These are phyloP conservation scores for Linum tenue DNA, from an alignment of 345 rosid genomes.

Conservation along the genomic window DNA sequence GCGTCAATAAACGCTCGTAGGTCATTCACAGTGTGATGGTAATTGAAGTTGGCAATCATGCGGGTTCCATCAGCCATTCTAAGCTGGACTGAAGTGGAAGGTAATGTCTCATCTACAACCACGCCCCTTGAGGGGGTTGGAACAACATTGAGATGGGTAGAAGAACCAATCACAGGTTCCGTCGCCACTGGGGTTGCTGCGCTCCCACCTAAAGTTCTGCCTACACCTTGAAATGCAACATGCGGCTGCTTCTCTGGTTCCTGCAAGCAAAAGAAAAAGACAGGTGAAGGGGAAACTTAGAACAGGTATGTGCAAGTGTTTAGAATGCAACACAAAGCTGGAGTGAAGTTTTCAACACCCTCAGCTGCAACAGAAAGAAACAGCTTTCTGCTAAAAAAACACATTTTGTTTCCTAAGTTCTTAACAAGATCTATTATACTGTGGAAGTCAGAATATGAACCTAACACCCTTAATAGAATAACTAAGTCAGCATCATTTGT, in stretches of 20 bases:
- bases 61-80: constrained; percentile 86
- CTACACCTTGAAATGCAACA: constrained; percentile 74
- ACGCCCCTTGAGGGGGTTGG: constrained; percentile 27
- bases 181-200: constrained; percentile 23
- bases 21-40: constrained; percentile 56
- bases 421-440: too few relatives aligned
- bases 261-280: constrained; percentile 28
- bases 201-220: constrained; percentile 85
- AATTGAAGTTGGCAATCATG: constrained; percentile 53
- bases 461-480: too few relatives aligned
- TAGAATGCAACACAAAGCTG: too few relatives aligned
- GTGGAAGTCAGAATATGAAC: too few relatives aligned
- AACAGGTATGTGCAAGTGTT: too few relatives aligned
- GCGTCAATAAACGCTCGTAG: constrained; percentile 53
- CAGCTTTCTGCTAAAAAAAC: too few relatives aligned
- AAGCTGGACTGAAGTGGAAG: constrained; percentile 77
- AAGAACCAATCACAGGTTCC: constrained; percentile 16
- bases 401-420: too few relatives aligned
- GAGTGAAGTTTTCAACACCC: too few relatives aligned
- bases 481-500: too few relatives aligned
- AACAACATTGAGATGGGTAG: constrained; percentile 26
- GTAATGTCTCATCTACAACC: constrained; percentile 53
- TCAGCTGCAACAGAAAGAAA: too few relatives aligned
- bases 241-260: constrained; percentile 52
- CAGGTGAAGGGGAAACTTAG: neutral